Percentiles rank a stretch among this genome's conserved stretches.
Evolutionary conservation across 2,329 filamentous ascomycete species (phyloP).

Genomic region (Trichophyton rubrum): DNA sequence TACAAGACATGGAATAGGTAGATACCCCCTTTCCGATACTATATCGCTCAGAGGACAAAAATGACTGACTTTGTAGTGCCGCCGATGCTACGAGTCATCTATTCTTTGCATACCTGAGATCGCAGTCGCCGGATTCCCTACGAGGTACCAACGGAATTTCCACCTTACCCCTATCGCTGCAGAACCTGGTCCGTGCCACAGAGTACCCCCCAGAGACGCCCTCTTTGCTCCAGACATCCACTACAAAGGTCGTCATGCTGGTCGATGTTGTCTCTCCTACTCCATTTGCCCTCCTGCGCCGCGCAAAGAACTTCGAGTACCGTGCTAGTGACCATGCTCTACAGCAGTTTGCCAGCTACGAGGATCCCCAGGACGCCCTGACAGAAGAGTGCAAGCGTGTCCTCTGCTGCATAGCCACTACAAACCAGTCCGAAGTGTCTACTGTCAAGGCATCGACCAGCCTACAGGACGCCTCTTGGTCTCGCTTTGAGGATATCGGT

Average conservation of each 20-base stretch:
- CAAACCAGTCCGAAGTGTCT: constrained; percentile 71
- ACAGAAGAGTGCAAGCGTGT: constrained; percentile 92
- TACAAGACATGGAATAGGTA: constrained; percentile 80
- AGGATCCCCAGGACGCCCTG: constrained; percentile 75
- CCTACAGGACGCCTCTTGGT: constrained; percentile 82
- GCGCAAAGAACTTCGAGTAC: constrained; percentile 92
- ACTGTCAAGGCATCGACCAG: constrained; percentile 59
- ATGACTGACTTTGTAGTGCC: constrained; percentile 33
- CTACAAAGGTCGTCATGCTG: constrained; percentile 89
- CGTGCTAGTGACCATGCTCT: constrained; percentile 76
- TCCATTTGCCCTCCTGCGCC: constrained; percentile 76
- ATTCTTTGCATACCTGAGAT: constrained; percentile 94
- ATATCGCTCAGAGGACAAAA: background rate
- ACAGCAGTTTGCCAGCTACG: constrained; percentile 72
- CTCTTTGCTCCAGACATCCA: constrained; percentile 61
- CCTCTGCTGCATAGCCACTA: constrained; percentile 71
- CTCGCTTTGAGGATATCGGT: constrained; percentile 87
- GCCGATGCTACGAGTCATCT: constrained; percentile 93
- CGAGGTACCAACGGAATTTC: constrained; percentile 66
- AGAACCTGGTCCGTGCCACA: constrained; percentile 80
- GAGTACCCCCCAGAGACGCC: constrained; percentile 82
- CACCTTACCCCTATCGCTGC: constrained; percentile 74
- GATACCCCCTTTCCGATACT: constrained; percentile 19
- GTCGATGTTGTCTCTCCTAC: constrained; percentile 91
- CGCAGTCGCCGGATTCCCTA: constrained; percentile 63